Conservation (phyloP, 192 early-diverging fungal genomes). For the Backusella sp. region DNA sequence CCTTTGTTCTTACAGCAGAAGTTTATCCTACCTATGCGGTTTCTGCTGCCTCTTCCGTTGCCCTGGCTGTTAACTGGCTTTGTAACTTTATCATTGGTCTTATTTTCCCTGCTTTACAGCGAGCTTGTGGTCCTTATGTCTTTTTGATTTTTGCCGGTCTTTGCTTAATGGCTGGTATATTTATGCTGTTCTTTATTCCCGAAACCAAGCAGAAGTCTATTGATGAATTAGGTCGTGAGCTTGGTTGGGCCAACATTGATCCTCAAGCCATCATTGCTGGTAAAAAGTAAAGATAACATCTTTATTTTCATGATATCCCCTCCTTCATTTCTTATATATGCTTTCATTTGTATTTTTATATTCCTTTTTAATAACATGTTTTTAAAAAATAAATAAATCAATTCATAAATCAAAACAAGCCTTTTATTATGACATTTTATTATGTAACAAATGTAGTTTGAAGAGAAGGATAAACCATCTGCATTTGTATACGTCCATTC, state of each 20-base stretch:
- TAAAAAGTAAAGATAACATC: neutral
- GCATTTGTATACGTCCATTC: neutral
- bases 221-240: constrained; percentile 53
- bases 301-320: neutral
- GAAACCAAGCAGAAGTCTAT: constrained; percentile 57
- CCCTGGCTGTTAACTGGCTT: constrained; percentile 45
- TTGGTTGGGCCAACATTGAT: constrained; percentile 21
- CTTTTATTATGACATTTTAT: neutral
- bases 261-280: neutral
- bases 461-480: neutral
- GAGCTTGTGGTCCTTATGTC: constrained; percentile 44
- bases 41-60: constrained; percentile 48
- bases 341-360: neutral
- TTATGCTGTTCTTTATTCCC: constrained; percentile 45
- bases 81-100: constrained; percentile 54
- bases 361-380: neutral
- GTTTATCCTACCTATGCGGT: constrained; percentile 52
- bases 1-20: constrained; percentile 58
- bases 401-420: too few species aligned
- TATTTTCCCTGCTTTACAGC: constrained; percentile 43
- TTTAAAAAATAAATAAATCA: neutral
- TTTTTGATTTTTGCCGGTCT: constrained; percentile 52
- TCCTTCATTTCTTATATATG: neutral
- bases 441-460: neutral
- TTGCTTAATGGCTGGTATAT: constrained; percentile 34